Evolutionary conservation across 129 eudicot genomes (phyloP).

Genomic region (Scalesia atractyloides): DNA sequence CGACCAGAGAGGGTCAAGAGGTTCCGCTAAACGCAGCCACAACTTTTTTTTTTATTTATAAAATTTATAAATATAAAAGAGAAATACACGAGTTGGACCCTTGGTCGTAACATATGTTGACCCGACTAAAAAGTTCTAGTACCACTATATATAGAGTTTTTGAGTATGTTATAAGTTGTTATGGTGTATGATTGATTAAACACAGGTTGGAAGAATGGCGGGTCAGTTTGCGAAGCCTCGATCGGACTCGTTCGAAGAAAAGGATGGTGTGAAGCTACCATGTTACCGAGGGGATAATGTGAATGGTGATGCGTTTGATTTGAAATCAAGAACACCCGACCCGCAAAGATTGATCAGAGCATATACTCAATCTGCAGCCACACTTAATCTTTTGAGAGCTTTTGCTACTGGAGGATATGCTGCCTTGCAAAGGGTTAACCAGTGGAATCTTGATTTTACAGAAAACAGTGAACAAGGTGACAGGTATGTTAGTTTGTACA

Average conservation of each 20-base stretch:
- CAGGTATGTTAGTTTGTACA: background rate
- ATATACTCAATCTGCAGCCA: conserved; percentile 8
- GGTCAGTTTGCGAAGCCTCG: conserved; percentile 8
- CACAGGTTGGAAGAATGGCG: conserved; percentile 8
- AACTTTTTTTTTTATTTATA: no score
- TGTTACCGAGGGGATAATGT: conserved; percentile 9
- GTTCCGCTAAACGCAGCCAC: no score
- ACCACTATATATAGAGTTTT: background rate
- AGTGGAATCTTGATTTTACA: conserved; percentile 8
- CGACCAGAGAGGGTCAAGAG: no score
- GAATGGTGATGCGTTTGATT: conserved; percentile 4
- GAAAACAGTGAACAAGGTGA: conserved; percentile 4
- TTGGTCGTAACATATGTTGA: no score
- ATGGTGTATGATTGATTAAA: background rate
- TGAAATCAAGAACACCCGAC: conserved; percentile 5
- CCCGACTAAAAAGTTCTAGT: background rate
- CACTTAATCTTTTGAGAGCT: conserved; percentile 4
- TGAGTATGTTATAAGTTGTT: background rate
- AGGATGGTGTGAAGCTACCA: conserved; percentile 6
- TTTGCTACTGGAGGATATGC: background rate
- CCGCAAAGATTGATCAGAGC: conserved; percentile 2
- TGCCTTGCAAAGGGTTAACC: conserved; percentile 7
- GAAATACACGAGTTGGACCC: no score
- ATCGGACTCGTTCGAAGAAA: background rate
- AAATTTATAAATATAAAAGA: no score